phyloP scores from a whole-genome alignment of 768 basidiomycete species.

The Cubamyces lactineus region DNA sequence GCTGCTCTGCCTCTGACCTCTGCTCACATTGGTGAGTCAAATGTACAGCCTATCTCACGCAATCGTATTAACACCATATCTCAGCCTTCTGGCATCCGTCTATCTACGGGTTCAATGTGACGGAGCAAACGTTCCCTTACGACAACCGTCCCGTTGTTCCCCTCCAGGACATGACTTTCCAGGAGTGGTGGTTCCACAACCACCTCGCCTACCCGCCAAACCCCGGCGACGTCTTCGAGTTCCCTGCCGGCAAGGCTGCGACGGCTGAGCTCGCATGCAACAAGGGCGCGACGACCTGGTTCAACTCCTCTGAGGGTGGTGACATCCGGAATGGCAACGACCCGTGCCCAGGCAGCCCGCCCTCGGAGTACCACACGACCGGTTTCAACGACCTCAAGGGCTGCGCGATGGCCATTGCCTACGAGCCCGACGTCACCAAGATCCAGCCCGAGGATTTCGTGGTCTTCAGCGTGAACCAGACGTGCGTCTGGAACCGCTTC shows the following conservation, averaged over 20 bases:
- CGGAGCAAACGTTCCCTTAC: constrained; percentile 52
- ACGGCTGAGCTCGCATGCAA: constrained; percentile 60
- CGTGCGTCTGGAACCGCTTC: constrained; percentile 71
- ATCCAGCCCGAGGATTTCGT: constrained; percentile 72
- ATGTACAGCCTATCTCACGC: not conserved
- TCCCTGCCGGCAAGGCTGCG: constrained; percentile 59
- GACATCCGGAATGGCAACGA: constrained; percentile 56
- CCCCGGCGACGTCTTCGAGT: constrained; percentile 55
- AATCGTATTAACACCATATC: not conserved
- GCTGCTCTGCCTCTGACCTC: constrained; percentile 19
- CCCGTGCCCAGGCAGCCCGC: constrained; percentile 53
- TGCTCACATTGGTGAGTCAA: constrained; percentile 22
- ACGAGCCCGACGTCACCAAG: constrained; percentile 59
- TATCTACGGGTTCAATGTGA: constrained; percentile 76
- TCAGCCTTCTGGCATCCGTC: constrained; percentile 55
- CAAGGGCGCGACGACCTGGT: constrained; percentile 64
- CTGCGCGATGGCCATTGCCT: constrained; percentile 74
- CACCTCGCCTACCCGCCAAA: constrained; percentile 64
- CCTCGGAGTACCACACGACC: constrained; percentile 54
- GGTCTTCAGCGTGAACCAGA: constrained; percentile 77
- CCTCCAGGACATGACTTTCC: constrained; percentile 42
- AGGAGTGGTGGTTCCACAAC: constrained; percentile 63
- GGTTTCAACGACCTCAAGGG: constrained; percentile 59
- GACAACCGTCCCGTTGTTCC: constrained; percentile 65
- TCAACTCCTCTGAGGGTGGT: constrained; percentile 54